These are phyloP conservation scores for Fusarium devonianum DNA, from an alignment of 2,329 filamentous ascomycete genomes.

Conservation along the genomic window DNA sequence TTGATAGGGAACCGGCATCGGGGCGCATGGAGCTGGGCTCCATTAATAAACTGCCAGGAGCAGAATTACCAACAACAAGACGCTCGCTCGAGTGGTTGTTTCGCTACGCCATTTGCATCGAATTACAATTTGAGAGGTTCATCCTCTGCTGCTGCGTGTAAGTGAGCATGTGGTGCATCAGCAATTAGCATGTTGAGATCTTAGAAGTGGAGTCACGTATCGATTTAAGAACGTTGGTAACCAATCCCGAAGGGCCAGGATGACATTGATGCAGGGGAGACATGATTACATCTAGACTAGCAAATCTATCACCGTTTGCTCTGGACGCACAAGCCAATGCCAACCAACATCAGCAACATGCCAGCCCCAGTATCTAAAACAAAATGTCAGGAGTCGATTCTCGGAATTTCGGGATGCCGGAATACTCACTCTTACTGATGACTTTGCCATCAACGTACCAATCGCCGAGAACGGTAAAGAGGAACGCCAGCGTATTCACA, in stretches of 20 bases:
- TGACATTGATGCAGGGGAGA: conserved; percentile 17
- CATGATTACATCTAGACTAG: conserved; percentile 9
- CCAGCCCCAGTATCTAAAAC: conserved; percentile 79
- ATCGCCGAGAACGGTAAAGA: conserved; percentile 95
- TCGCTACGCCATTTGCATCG: no score
- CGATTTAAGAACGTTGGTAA: conserved; percentile 14
- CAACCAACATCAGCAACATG: conserved; percentile 78
- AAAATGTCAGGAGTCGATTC: not conserved
- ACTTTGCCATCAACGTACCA: conserved; percentile 95
- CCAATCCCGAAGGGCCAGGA: conserved; percentile 32
- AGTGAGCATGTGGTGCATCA: not conserved
- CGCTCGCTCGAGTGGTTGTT: no score
- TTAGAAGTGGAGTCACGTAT: conserved; percentile 34
- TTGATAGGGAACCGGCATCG: conserved; percentile 2
- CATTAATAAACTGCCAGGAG: conserved; percentile 40
- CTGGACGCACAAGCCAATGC: conserved; percentile 85
- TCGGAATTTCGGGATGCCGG: not conserved
- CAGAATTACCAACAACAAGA: conserved; percentile 27
- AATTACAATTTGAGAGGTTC: not conserved
- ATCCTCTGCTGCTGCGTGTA: not conserved
- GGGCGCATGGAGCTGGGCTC: conserved; percentile 35
- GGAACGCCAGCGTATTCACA: conserved; percentile 89
- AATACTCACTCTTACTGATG: conserved; percentile 75
- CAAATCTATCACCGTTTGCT: conserved; percentile 56
- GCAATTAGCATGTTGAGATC: not conserved